These are phyloP conservation scores for Melampsora americana DNA, from an alignment of 1,284 basidiomycete genomes.

Conservation along the genomic window DNA sequence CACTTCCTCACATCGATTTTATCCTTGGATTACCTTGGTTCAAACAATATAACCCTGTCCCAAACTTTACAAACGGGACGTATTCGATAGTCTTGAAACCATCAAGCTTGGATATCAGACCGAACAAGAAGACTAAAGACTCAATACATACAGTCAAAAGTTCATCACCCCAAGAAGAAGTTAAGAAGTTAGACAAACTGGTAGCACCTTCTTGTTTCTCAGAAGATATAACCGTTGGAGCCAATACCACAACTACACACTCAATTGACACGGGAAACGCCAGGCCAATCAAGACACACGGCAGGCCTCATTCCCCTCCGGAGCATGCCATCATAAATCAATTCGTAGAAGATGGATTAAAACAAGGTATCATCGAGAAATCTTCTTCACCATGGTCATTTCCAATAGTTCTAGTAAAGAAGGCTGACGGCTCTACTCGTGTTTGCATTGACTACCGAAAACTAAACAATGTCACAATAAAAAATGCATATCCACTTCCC, in stretches of 20 bases:
- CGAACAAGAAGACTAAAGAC: not conserved
- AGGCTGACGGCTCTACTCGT: not conserved
- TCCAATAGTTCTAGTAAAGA: constrained; percentile 7
- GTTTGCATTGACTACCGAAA: constrained; percentile 9
- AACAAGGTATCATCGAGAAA: constrained; percentile 8
- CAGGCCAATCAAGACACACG: not conserved
- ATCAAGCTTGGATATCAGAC: not conserved
- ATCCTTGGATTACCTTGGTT: constrained; percentile 12
- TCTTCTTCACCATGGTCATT: not conserved
- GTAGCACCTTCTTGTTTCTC: not conserved
- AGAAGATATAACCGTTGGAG: not conserved
- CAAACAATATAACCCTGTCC: not conserved
- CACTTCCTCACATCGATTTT: constrained; percentile 7
- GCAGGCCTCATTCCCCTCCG: not conserved
- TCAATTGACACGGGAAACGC: not conserved
- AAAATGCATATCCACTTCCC: constrained; percentile 6
- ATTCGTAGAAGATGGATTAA: constrained; percentile 3
- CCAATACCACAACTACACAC: not conserved
- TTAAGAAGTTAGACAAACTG: not conserved
- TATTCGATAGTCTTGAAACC: not conserved
- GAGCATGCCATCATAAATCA: constrained; percentile 5
- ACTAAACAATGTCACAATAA: not conserved
- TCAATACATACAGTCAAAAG: not conserved
- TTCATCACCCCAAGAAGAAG: not conserved
- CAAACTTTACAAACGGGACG: not conserved